phyloP scores from a whole-genome alignment of 2,329 filamentous ascomycete species.

The Diaporthe eres region DNA sequence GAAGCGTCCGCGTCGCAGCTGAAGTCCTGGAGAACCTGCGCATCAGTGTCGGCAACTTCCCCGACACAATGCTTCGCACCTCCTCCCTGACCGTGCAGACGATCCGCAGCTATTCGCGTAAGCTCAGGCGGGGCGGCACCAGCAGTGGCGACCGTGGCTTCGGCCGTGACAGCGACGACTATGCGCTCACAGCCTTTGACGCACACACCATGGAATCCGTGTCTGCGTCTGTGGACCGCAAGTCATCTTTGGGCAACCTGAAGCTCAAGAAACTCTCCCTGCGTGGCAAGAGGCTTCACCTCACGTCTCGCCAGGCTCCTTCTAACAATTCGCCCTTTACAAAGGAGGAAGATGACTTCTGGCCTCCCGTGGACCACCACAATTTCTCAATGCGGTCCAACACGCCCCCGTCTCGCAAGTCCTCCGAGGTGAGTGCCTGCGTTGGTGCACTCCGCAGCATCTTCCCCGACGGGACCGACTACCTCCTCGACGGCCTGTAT shows the following conservation, averaged over 20 bases:
- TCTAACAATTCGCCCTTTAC: conserved; percentile 6
- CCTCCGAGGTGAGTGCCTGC: conserved; percentile 35
- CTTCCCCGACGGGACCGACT: conserved; percentile 66
- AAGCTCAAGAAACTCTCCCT: conserved; percentile 35
- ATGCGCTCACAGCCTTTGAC: conserved; percentile 38
- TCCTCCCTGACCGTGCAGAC: conserved; percentile 70
- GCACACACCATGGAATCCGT: background rate
- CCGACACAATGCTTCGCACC: conserved; percentile 70
- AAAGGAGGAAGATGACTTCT: conserved; percentile 27
- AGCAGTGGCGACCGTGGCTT: conserved; percentile 27
- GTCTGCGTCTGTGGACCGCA: conserved; percentile 17
- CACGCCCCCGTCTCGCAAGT: conserved; percentile 2
- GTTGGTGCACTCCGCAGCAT: conserved; percentile 60
- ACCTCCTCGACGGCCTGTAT: conserved; percentile 71
- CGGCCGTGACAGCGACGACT: conserved; percentile 43
- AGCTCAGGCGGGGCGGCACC: conserved; percentile 58
- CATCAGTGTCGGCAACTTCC: conserved; percentile 69
- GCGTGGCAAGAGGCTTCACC: conserved; percentile 34
- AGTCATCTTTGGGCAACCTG: conserved; percentile 30
- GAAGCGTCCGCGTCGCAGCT: conserved; percentile 64
- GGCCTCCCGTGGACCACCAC: conserved; percentile 24
- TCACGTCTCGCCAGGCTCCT: conserved; percentile 22
- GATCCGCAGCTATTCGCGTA: conserved; percentile 69
- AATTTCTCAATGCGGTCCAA: conserved; percentile 19
- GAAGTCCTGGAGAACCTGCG: conserved; percentile 68